Percentiles rank a stretch among this genome's conserved stretches.
These are phyloP conservation scores for Paramecium sexaurelia DNA, from an alignment of 73 alveolate genomes.

Conservation along the genomic window DNA sequence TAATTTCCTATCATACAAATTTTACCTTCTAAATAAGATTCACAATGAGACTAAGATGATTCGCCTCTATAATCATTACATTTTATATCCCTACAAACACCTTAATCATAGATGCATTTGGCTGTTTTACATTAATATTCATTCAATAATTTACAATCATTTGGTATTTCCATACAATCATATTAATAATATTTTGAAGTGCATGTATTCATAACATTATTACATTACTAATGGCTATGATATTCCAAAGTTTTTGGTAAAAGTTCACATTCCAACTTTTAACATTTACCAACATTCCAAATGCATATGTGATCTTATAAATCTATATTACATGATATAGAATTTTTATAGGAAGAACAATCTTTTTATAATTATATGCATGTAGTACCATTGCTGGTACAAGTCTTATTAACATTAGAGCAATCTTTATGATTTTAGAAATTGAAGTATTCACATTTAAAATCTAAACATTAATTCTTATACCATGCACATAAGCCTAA, in stretches of 20 bases:
- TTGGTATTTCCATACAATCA: not conserved
- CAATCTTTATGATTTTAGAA: not conserved
- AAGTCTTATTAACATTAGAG: not conserved
- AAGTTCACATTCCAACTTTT: not conserved
- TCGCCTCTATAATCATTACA: not conserved
- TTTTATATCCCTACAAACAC: not conserved
- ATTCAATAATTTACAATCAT: not conserved
- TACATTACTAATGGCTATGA: not conserved
- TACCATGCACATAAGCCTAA: not conserved
- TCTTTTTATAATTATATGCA: not conserved
- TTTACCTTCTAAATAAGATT: not conserved
- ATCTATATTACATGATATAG: not conserved
- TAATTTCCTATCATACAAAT: not conserved
- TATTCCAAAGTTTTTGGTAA: not conserved
- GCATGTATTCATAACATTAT: not conserved
- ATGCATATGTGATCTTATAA: not conserved
- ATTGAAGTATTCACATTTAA: not conserved
- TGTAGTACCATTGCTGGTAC: not conserved
- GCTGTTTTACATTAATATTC: not conserved
- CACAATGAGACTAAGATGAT: not conserved
- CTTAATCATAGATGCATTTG: not conserved
- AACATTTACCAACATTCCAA: not conserved
- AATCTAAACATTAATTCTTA: not conserved
- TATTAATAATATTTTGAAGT: not conserved
- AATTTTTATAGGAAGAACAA: not conserved